A percentile compares a stretch with the other conserved stretches of the same genome.
These are phyloP conservation scores for Aureobasidium leucospermi DNA, from an alignment of 2,329 filamentous ascomycete genomes.

Conservation along the genomic window DNA sequence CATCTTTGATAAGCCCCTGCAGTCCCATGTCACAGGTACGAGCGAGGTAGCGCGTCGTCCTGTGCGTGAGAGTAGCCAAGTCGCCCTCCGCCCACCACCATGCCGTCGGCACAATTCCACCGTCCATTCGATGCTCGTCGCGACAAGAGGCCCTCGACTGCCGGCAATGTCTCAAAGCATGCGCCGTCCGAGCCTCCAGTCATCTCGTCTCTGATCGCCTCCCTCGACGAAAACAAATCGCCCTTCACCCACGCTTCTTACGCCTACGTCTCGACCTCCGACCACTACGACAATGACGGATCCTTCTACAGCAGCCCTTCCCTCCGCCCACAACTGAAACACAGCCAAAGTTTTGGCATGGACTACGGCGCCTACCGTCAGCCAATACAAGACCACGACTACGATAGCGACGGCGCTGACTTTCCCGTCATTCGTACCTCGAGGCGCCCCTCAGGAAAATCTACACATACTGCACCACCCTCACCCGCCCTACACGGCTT, in stretches of 20 bases:
- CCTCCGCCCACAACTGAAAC: slow-evolving; percentile 5
- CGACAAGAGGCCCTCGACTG: slow-evolving; percentile 18
- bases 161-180: slow-evolving; percentile 26
- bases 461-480: slow-evolving; percentile 58
- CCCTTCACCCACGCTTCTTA: background rate
- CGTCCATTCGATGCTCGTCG: background rate
- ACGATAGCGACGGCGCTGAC: slow-evolving; percentile 50
- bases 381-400: slow-evolving; percentile 43
- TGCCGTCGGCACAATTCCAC: background rate
- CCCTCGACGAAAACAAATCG: slow-evolving; percentile 37
- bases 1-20: background rate
- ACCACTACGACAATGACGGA: slow-evolving; percentile 2
- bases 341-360: slow-evolving; percentile 51
- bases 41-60: background rate
- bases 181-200: slow-evolving; percentile 40
- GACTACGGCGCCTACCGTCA: slow-evolving; percentile 53
- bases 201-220: slow-evolving; percentile 57
- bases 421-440: slow-evolving; percentile 73
- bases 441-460: slow-evolving; percentile 71
- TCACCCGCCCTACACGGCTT: slow-evolving; percentile 38
- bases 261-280: slow-evolving; percentile 6
- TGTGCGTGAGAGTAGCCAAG: background rate
- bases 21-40: slow-evolving; percentile 13
- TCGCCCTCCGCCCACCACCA: background rate
- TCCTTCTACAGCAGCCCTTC: background rate